phyloP scores from a whole-genome alignment of 768 basidiomycete genomes.

The Lactifluus hygrophoroides region DNA sequence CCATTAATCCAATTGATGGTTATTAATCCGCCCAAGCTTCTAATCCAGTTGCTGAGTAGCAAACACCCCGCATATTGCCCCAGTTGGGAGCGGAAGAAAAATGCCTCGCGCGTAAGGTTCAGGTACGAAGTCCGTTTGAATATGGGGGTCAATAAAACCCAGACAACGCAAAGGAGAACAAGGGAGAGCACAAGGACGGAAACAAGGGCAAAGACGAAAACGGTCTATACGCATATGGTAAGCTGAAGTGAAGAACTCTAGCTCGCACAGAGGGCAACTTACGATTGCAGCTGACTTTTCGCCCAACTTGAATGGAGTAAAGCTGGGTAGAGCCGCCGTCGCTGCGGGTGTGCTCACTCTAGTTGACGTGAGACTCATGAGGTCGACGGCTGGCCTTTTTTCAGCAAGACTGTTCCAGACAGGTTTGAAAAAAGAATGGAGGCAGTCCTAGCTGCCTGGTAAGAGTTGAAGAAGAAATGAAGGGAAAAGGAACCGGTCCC shows the following conservation, averaged over 20 bases:
- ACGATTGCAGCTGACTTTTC: conserved; percentile 6
- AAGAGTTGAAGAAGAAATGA: conserved; percentile 22
- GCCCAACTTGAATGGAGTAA: not conserved
- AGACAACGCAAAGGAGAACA: conserved; percentile 8
- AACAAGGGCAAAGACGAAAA: conserved; percentile 9
- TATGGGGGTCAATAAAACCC: conserved; percentile 26
- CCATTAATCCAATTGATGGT: conserved; percentile 41
- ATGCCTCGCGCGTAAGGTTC: conserved; percentile 32
- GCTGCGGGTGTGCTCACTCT: not conserved
- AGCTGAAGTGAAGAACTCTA: not conserved
- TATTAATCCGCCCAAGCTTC: conserved; percentile 44
- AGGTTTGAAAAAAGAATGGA: conserved; percentile 23
- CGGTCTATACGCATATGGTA: not conserved
- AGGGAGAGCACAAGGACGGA: conserved; percentile 14
- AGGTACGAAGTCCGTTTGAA: conserved; percentile 22
- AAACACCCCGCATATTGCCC: conserved; percentile 62
- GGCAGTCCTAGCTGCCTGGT: conserved; percentile 30
- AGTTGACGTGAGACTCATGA: not conserved
- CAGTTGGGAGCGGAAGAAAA: conserved; percentile 65
- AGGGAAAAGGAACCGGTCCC: conserved; percentile 19
- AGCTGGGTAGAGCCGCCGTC: not conserved
- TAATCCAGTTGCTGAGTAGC: conserved; percentile 49
- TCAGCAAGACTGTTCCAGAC: conserved; percentile 23
- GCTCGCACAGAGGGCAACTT: not conserved
- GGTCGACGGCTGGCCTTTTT: conserved; percentile 7